Conservation (phyloP, 306 rosid species). For the Betula pendula region DNA sequence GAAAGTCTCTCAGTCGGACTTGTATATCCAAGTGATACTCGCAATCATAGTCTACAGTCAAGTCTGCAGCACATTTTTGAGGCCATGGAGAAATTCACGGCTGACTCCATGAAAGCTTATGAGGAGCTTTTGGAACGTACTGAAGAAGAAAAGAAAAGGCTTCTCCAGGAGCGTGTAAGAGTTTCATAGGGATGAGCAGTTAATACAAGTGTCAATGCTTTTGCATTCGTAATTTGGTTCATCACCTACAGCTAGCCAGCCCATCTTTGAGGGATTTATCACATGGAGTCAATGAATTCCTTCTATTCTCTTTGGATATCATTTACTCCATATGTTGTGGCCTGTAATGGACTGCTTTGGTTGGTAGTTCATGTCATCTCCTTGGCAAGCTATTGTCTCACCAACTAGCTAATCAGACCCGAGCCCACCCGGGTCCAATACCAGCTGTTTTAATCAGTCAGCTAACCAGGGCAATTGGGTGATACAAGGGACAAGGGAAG, state of each 20-base stretch:
- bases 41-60: slow-evolving; percentile 70
- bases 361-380: neutral
- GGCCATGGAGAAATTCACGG: slow-evolving; percentile 92
- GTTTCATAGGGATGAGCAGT: slow-evolving; percentile 30
- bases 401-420: too few species aligned
- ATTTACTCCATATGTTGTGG: slow-evolving; percentile 1
- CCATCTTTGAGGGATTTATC: slow-evolving; percentile 15
- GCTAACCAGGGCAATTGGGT: neutral
- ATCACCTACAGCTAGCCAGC: slow-evolving; percentile 26
- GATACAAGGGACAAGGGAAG: neutral
- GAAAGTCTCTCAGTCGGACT: slow-evolving; percentile 55
- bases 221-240: slow-evolving; percentile 19
- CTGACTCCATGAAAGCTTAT: slow-evolving; percentile 62
- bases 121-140: slow-evolving; percentile 79
- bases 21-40: slow-evolving; percentile 74
- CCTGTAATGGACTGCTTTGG: slow-evolving; percentile 18
- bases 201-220: neutral
- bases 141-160: slow-evolving; percentile 52
- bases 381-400: neutral
- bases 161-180: slow-evolving; percentile 39
- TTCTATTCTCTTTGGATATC: neutral
- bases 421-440: slow-evolving; percentile 6
- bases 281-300: slow-evolving; percentile 14
- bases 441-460: slow-evolving; percentile 13
- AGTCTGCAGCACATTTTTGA: slow-evolving; percentile 86